A percentile compares a stretch with the other conserved stretches of the same genome.
phyloP scores from a whole-genome alignment of 2,329 filamentous ascomycete genomes.

The Gaeumannomyces sp. region DNA sequence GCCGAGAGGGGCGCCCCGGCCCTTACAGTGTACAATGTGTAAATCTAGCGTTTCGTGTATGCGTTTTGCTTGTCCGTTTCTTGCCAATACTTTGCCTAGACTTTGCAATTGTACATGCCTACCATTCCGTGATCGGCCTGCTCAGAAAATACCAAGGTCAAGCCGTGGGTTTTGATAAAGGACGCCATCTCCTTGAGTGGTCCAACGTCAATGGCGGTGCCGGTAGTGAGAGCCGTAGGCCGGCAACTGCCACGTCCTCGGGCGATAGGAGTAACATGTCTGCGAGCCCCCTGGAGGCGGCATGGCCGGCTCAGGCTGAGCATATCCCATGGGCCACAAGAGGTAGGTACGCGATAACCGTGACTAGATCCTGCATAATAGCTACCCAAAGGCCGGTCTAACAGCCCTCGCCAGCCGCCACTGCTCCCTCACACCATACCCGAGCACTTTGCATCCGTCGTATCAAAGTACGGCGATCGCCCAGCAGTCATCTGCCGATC shows the following conservation, averaged over 20 bases:
- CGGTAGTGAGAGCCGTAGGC: not conserved
- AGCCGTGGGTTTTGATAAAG: not conserved
- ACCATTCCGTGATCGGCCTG: no score
- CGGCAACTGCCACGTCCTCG: no score
- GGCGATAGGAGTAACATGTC: not conserved
- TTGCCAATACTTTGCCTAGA: no score
- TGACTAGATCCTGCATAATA: conserved; percentile 7
- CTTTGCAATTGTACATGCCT: no score
- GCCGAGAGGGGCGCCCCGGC: no score
- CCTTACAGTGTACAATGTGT: no score
- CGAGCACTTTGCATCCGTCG: conserved; percentile 62
- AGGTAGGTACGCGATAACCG: not conserved
- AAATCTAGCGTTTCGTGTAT: no score
- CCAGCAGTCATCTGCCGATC: conserved; percentile 49
- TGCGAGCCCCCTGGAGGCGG: not conserved
- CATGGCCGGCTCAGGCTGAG: conserved; percentile 1
- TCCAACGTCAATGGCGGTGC: not conserved
- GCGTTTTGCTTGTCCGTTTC: no score
- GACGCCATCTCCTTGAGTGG: no score
- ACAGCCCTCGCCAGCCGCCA: conserved; percentile 45
- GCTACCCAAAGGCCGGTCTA: not conserved
- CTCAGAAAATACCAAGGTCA: no score
- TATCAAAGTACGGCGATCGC: conserved; percentile 57
- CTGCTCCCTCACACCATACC: conserved; percentile 64
- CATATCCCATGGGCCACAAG: not conserved